A percentile compares a stretch with the other conserved stretches of the same genome.
phyloP scores from a whole-genome alignment of 257 asterid species.

The Voacanga thouarsii region DNA sequence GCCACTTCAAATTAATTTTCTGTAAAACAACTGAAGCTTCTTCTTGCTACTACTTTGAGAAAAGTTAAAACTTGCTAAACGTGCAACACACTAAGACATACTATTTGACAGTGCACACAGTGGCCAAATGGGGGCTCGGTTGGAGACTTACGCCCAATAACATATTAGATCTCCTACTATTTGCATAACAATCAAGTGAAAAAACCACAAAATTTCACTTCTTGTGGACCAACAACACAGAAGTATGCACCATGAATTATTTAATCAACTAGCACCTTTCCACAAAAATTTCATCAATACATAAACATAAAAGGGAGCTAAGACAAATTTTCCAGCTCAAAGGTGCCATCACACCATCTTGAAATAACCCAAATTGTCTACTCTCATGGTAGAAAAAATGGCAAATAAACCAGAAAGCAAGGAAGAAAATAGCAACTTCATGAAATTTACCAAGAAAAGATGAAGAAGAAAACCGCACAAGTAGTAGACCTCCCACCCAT shows the following conservation, averaged over 20 bases:
- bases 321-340: neutral
- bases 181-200: neutral
- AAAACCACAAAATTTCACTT: neutral
- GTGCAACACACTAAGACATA: neutral
- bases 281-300: neutral
- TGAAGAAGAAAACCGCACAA: slow-evolving; percentile 67
- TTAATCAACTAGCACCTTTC: neutral
- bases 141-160: neutral
- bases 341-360: neutral
- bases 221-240: neutral
- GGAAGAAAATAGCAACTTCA: slow-evolving; percentile 16
- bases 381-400: neutral
- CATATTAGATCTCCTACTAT: neutral
- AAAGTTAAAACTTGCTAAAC: neutral
- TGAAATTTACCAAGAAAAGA: slow-evolving; percentile 68
- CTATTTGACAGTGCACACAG: neutral
- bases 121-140: neutral
- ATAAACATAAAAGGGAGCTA: neutral
- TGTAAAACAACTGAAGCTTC: neutral
- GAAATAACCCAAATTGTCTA: neutral
- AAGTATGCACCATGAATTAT: neutral
- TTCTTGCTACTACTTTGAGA: neutral
- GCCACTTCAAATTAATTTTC: neutral
- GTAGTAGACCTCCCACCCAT: slow-evolving; percentile 56
- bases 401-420: slow-evolving; percentile 8